phyloP scores from a whole-genome alignment of 495 filamentous ascomycete genomes.

The Lophium mytilinum region DNA sequence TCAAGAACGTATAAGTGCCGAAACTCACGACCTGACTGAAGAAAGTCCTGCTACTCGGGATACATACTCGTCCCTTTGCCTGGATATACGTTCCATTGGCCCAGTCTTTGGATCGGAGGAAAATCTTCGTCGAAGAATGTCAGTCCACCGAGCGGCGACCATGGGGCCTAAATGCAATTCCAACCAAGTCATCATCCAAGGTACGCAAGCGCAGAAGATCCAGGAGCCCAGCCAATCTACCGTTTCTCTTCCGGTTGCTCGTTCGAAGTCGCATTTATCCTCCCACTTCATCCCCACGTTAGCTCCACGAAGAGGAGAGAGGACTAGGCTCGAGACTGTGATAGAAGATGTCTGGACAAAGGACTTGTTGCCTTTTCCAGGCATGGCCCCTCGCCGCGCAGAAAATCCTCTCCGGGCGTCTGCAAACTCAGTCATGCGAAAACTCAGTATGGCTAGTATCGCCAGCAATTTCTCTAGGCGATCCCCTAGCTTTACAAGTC shows the following conservation, averaged over 20 bases:
- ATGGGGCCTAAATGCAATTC: slow-evolving; percentile 52
- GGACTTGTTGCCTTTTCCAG: slow-evolving; percentile 77
- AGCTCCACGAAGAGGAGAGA: slow-evolving; percentile 60
- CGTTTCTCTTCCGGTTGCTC: slow-evolving; percentile 46
- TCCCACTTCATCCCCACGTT: slow-evolving; percentile 54
- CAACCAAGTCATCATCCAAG: slow-evolving; percentile 79
- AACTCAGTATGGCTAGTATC: slow-evolving; percentile 67
- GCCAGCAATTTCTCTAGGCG: slow-evolving; percentile 55
- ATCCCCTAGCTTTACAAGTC: slow-evolving; percentile 44
- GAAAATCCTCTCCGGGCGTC: slow-evolving; percentile 60
- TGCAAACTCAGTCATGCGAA: slow-evolving; percentile 73
- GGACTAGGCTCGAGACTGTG: slow-evolving; percentile 66
- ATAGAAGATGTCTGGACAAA: slow-evolving; percentile 78
- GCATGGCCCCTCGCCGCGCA: slow-evolving; percentile 60
- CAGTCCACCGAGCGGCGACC: slow-evolving; percentile 68
- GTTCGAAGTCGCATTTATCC: slow-evolving; percentile 63
- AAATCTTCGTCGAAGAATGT: slow-evolving; percentile 65
- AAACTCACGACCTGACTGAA: slow-evolving; percentile 38
- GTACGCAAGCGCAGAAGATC: slow-evolving; percentile 66
- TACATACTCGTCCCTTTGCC: slow-evolving; percentile 49
- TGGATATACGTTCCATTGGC: slow-evolving; percentile 67
- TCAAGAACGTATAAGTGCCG: slow-evolving; percentile 31
- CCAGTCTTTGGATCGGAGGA: slow-evolving; percentile 62
- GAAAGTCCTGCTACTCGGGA: slow-evolving; percentile 43
- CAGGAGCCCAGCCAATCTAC: slow-evolving; percentile 33